phyloP scores from a whole-genome alignment of 371 early-diverging fungal species.

The Mortierella sp. region DNA sequence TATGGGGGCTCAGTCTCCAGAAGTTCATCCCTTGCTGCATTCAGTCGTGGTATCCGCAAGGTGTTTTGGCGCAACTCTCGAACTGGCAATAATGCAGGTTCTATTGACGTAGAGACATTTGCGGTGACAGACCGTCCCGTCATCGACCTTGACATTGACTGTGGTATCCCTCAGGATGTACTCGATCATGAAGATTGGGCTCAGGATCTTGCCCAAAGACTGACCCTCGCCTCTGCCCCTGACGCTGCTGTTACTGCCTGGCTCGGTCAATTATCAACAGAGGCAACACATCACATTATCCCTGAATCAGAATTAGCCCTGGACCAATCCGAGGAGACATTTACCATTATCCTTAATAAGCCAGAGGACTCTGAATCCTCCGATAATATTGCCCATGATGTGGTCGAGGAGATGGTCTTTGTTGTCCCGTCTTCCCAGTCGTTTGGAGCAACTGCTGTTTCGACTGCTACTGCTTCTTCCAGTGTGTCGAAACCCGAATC shows the following conservation, averaged over 20 bases:
- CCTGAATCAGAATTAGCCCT: slow-evolving; percentile 4
- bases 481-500: slow-evolving; percentile 7
- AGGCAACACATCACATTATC: neutral
- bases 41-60: slow-evolving; percentile 54
- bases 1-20: slow-evolving; percentile 51
- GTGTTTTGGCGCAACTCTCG: slow-evolving; percentile 46
- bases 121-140: slow-evolving; percentile 36
- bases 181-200: slow-evolving; percentile 52
- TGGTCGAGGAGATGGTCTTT: slow-evolving; percentile 16
- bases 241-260: slow-evolving; percentile 31
- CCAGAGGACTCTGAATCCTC: neutral
- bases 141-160: slow-evolving; percentile 42
- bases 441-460: neutral
- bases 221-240: slow-evolving; percentile 30
- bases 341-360: neutral
- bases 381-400: neutral
- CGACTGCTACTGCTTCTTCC: neutral
- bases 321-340: neutral
- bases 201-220: slow-evolving; percentile 36
- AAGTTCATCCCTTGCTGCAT: slow-evolving; percentile 43
- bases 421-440: slow-evolving; percentile 2
- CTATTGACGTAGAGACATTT: slow-evolving; percentile 13
- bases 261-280: slow-evolving; percentile 41
- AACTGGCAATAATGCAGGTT: slow-evolving; percentile 13
- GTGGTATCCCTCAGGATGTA: slow-evolving; percentile 48